These are phyloP conservation scores for Brettanomyces nanus DNA, from an alignment of 805 yeast genomes.

Conservation along the genomic window DNA sequence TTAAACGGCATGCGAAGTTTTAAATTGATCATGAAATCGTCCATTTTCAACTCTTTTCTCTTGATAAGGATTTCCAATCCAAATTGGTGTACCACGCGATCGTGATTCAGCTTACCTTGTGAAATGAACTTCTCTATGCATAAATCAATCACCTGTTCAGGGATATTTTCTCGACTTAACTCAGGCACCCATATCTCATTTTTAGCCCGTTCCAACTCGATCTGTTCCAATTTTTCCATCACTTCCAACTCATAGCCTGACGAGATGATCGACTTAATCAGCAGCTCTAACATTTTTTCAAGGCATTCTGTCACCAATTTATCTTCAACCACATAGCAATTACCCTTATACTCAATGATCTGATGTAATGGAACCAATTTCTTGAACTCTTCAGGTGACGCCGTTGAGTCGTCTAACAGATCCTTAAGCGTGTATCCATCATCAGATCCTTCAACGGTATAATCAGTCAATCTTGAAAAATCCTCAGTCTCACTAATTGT, in stretches of 20 bases:
- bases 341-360: neutral
- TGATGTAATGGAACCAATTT: slow-evolving; percentile 1
- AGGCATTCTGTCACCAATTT: slow-evolving; percentile 1
- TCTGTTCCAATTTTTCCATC: slow-evolving; percentile 5
- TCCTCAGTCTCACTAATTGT: neutral
- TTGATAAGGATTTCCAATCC: slow-evolving; percentile 11
- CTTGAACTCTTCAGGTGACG: slow-evolving; percentile 4
- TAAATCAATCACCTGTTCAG: slow-evolving; percentile 1
- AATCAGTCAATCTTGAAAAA: neutral
- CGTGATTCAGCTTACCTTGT: slow-evolving; percentile 6
- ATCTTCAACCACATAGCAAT: slow-evolving; percentile 4
- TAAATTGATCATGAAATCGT: slow-evolving; percentile 59
- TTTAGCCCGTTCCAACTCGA: neutral
- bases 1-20: slow-evolving; percentile 57
- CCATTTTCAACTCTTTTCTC: slow-evolving; percentile 14
- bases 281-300: slow-evolving; percentile 2
- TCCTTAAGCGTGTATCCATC: slow-evolving; percentile 7
- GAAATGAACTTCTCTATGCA: slow-evolving; percentile 1
- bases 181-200: neutral
- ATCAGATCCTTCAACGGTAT: neutral
- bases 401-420: slow-evolving; percentile 5
- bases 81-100: slow-evolving; percentile 3
- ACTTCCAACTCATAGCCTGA: slow-evolving; percentile 3
- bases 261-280: slow-evolving; percentile 3
- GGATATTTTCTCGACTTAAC: neutral